A percentile compares a stretch with the other conserved stretches of the same genome.
Evolutionary conservation across 441 rosid species (phyloP).

Genomic region (Pelargonium myrrhifolium): DNA sequence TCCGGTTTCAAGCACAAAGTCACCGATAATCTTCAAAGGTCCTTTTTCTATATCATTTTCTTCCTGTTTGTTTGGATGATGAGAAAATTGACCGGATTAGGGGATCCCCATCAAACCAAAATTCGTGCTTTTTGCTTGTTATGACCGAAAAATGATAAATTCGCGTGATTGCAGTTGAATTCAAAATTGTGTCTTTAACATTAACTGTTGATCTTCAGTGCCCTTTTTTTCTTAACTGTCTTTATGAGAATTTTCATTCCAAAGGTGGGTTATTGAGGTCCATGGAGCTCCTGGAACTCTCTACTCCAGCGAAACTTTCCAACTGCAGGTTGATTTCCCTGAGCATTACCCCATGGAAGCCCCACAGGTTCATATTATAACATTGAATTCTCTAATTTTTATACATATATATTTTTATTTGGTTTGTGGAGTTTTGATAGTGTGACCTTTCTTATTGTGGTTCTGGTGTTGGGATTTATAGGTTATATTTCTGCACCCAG

Average conservation of each 20-base stretch:
- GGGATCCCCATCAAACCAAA: not conserved
- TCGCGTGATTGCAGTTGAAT: not conserved
- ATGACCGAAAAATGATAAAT: not conserved
- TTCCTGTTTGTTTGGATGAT: not conserved
- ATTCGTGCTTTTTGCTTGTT: not conserved
- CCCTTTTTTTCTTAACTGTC: not conserved
- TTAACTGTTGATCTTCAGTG: not conserved
- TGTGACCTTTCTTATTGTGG: not conserved
- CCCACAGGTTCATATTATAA: constrained; percentile 61
- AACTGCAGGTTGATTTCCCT: constrained; percentile 93
- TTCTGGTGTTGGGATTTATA: constrained; percentile 19
- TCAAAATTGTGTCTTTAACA: not conserved
- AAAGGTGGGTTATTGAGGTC: constrained; percentile 91
- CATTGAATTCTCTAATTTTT: not conserved
- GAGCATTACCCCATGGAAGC: constrained; percentile 99
- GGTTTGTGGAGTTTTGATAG: not conserved
- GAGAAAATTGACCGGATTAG: not conserved
- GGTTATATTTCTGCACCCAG: constrained; percentile 93
- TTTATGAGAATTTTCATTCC: not conserved
- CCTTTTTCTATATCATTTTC: not conserved
- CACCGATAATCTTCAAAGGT: constrained; percentile 96
- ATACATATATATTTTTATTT: not conserved
- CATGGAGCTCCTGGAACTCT: constrained; percentile 91
- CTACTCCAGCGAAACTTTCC: constrained; percentile 82
- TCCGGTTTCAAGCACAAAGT: constrained; percentile 79